Percentiles rank a stretch among this genome's conserved stretches.
Evolutionary conservation across 2,329 filamentous ascomycete species (phyloP).

Genomic region (Apiospora arundinis): DNA sequence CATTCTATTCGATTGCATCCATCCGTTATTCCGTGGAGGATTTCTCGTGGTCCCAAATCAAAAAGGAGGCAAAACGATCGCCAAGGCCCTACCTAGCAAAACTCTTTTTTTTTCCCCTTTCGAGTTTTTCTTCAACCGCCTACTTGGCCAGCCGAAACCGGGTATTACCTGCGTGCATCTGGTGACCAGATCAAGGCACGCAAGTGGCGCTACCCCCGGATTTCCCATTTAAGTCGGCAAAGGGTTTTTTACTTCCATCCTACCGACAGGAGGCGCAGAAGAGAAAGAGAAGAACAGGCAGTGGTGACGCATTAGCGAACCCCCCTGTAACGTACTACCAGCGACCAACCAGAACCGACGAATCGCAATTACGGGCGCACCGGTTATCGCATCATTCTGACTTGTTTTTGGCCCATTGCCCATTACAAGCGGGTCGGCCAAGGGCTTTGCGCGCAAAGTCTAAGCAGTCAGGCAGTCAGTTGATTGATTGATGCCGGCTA

Average conservation of each 20-base stretch:
- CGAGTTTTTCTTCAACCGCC: neutral
- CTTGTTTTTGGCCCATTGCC: neutral
- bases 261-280: neutral
- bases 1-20: neutral
- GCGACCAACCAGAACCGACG: neutral
- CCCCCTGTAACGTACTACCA: slow-evolving; percentile 4
- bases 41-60: neutral
- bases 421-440: neutral
- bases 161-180: slow-evolving; percentile 1
- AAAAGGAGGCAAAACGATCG: slow-evolving; percentile 11
- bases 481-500: slow-evolving; percentile 20
- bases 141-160: slow-evolving; percentile 3
- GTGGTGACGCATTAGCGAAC: slow-evolving; percentile 14
- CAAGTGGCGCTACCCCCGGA: slow-evolving; percentile 26
- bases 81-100: slow-evolving; percentile 15
- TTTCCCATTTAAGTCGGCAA: slow-evolving; percentile 12
- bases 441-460: neutral
- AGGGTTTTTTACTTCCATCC: neutral
- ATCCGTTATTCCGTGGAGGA: neutral
- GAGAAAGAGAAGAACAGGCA: neutral
- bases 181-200: slow-evolving; percentile 14
- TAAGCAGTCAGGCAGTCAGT: neutral
- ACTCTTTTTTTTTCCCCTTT: neutral
- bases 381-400: slow-evolving; percentile 11
- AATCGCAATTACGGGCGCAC: neutral